Percentiles rank a stretch among this genome's conserved stretches.
Evolutionary conservation across 768 basidiomycete species (phyloP).

Genomic region (Tulasnella sp.): DNA sequence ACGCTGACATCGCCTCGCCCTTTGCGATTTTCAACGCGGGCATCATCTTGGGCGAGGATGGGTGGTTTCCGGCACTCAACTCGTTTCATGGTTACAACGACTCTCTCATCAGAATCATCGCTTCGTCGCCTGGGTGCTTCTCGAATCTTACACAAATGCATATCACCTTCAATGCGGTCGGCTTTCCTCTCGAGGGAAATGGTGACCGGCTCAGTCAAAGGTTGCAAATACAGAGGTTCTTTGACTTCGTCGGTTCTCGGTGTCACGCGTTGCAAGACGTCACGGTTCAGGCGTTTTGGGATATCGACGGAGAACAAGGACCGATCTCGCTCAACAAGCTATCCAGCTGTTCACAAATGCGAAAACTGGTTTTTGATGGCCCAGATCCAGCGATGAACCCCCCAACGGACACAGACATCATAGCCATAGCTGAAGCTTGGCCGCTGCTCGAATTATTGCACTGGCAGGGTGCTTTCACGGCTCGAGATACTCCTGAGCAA

Average conservation of each 20-base stretch:
- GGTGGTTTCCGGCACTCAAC: neutral
- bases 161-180: neutral
- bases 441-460: neutral
- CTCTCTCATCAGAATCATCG: neutral
- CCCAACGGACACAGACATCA: neutral
- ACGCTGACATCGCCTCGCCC: neutral
- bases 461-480: neutral
- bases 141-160: neutral
- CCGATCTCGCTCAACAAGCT: neutral
- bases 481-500: neutral
- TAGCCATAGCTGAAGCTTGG: neutral
- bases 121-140: neutral
- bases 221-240: neutral
- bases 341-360: neutral
- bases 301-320: neutral
- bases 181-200: neutral
- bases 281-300: neutral
- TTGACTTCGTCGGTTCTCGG: neutral
- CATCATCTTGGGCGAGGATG: neutral
- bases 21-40: neutral
- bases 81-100: slow-evolving; percentile 4
- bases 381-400: neutral
- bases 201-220: neutral
- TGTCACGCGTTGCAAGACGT: neutral
- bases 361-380: neutral